Evolutionary conservation across 345 rosid genomes (phyloP).

Genomic region (Erodium maritimum): DNA sequence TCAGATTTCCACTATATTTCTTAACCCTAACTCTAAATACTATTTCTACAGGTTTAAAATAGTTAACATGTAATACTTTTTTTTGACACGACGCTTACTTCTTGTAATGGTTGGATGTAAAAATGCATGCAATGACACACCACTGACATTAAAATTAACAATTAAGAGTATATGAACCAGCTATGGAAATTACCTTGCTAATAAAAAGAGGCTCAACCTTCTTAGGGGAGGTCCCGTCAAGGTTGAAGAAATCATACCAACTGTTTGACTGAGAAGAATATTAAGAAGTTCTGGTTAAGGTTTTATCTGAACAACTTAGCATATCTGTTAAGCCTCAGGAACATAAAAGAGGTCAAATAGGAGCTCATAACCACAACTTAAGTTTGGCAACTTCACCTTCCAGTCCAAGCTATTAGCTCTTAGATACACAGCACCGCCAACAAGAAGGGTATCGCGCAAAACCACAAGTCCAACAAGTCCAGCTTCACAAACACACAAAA

Average conservation of each 20-base stretch:
- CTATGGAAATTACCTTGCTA: conserved; percentile 51
- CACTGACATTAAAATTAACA: not conserved
- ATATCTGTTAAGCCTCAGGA: not conserved
- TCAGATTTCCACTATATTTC: not conserved
- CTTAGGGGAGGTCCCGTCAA: conserved; percentile 56
- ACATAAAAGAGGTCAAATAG: not conserved
- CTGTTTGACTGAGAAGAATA: conserved; percentile 47
- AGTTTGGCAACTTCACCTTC: conserved; percentile 38
- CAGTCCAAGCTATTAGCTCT: conserved; percentile 65
- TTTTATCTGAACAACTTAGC: not conserved
- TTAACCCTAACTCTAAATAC: not conserved
- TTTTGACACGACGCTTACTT: no score
- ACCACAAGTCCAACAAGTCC: conserved; percentile 75
- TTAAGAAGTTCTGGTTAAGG: conserved; percentile 1
- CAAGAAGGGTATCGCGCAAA: conserved; percentile 59
- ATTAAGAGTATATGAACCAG: not conserved
- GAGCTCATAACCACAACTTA: conserved; percentile 1
- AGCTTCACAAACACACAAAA: conserved; percentile 28
- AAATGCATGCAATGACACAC: not conserved
- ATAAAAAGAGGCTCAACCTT: conserved; percentile 82
- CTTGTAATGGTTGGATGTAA: not conserved
- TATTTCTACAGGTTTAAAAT: not conserved
- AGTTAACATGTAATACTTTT: not conserved
- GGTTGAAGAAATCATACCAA: conserved; percentile 69
- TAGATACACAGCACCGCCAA: conserved; percentile 67